Evolutionary conservation across 495 filamentous ascomycete species (phyloP).

Genomic region (Tuber microsphaerosporum): DNA sequence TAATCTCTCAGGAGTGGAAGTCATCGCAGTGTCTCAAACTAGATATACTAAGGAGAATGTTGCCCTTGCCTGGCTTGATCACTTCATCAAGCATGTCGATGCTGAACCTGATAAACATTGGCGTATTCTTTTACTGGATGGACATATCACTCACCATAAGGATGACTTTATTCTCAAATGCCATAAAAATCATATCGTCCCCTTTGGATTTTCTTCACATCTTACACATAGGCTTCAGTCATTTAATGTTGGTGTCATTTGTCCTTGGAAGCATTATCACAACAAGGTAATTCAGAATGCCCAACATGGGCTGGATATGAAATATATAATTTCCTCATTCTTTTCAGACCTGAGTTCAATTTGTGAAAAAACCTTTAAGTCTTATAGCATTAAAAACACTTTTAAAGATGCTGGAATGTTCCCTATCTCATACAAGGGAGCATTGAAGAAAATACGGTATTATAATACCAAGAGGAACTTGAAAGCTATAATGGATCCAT

Average conservation of each 20-base stretch:
- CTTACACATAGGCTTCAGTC: no score
- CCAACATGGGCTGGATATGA: background rate
- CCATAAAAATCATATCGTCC: no score
- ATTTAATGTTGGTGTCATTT: background rate
- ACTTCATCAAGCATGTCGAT: no score
- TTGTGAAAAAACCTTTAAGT: background rate
- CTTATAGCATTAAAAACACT: background rate
- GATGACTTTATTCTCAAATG: no score
- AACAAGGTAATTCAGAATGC: background rate
- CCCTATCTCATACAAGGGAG: background rate
- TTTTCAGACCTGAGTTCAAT: background rate
- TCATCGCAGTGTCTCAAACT: no score
- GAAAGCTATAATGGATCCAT: background rate
- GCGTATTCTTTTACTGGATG: no score
- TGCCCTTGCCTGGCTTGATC: no score
- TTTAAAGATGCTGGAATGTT: background rate
- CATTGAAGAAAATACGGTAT: background rate
- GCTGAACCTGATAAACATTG: no score
- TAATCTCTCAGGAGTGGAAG: no score
- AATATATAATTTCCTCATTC: background rate
- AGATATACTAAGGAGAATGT: no score
- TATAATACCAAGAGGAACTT: background rate
- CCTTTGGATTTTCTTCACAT: no score
- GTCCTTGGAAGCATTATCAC: background rate
- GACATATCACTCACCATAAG: no score